phyloP scores from a whole-genome alignment of 1,139 yeast species.

The Nakaseomyces sp. region DNA sequence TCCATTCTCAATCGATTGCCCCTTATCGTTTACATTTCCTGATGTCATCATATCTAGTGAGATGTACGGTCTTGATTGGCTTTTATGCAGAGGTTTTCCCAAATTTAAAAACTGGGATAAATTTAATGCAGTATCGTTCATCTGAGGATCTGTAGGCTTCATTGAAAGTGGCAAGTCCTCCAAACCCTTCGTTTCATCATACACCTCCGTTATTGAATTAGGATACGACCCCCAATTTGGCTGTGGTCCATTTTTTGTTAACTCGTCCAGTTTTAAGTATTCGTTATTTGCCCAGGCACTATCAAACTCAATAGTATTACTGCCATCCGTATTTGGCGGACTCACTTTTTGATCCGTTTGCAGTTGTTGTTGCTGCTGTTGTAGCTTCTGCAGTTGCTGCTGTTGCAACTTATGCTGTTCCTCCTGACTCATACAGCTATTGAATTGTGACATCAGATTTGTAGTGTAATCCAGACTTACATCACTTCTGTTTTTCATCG shows the following conservation, averaged over 20 bases:
- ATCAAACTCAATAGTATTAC: constrained; percentile 12
- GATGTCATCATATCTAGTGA: constrained; percentile 15
- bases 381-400: neutral
- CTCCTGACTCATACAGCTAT: no score
- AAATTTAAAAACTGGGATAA: constrained; percentile 1
- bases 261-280: constrained; percentile 50
- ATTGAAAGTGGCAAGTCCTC: neutral
- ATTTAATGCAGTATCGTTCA: neutral
- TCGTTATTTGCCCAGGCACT: constrained; percentile 41
- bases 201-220: neutral
- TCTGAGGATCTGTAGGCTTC: neutral
- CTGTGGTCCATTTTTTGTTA: constrained; percentile 17
- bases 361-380: neutral
- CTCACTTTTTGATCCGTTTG: neutral
- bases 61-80: constrained; percentile 19
- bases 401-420: neutral
- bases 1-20: neutral
- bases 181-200: neutral
- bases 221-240: neutral
- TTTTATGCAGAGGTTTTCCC: constrained; percentile 3
- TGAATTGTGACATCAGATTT: no score
- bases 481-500: no score
- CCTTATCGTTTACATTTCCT: neutral
- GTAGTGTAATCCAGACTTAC: no score
- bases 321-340: neutral